Base-by-base conservation (phyloP, 768 basidiomycete genomes). In the Rhizopogon vulgaris region DNA sequence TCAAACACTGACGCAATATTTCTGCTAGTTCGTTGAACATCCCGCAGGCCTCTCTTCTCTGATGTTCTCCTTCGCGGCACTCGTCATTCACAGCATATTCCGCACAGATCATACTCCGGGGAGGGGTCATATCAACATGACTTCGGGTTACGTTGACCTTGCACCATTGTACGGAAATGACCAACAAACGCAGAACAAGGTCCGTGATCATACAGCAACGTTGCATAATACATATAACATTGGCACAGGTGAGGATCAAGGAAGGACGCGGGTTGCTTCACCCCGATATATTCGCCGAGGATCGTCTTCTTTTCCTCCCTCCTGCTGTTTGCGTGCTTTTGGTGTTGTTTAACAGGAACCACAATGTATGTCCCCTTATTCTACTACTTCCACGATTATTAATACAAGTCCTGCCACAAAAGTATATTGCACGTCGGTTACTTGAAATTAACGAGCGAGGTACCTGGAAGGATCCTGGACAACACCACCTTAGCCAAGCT, bases 1-100 rank as follows among this genome's bases (percentile, higher is more conserved):
- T 32, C 1, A 36, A 2, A 10, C 41, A 11, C 18, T 58, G 40
- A 52, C 46, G 41, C 53, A 52, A 51, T 22, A 51, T 53, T 50
- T 49, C 51, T 12, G 11, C 18, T 22, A 91, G 88, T 87, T 89
- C 61, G 74, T 78, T 9, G 67, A 79, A 57, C 91, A 93, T 61
- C 90, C 91, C 5, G 84, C 79, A 4, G 90, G 90, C 0, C 73
- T 93, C 37, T 90, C 87, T 2, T 79, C 83, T 39, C 60, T 87
- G 63, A 85, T 91, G 83, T 92, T 92, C 62, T 73, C 83, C 7
- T 91, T 88, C 55, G 90, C 89, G 9, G 82, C 89, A 1, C 76
- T 91, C 17, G 87, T 92, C 39, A 88, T 90, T 48, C 90, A 91
- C 62, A 90, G 85, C 39, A 82, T 90, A 51, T 94, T 94, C 78